Evolutionary conservation across 2,329 filamentous ascomycete genomes (phyloP).

Genomic region (Nigrospora sphaerica): DNA sequence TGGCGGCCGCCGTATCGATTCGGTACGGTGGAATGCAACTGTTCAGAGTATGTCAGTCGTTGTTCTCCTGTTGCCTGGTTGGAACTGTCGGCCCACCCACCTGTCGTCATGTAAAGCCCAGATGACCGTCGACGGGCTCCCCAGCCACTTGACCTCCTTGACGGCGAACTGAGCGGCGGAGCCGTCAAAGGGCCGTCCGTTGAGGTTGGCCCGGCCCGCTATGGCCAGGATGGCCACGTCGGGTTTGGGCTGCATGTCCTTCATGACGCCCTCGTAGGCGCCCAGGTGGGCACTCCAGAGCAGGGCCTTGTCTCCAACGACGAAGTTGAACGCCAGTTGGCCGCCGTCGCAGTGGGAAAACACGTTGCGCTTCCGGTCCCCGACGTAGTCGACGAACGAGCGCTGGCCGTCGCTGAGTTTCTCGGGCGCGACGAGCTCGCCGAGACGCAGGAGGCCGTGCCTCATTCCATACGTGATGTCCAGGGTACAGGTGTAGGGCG

Average conservation of each 20-base stretch:
- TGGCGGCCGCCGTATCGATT: slow-evolving; percentile 1
- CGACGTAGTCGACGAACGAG: slow-evolving; percentile 7
- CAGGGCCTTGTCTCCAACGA: slow-evolving; percentile 11
- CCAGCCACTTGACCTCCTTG: slow-evolving; percentile 1
- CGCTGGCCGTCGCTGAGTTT: slow-evolving; percentile 3
- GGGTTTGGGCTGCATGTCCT: slow-evolving; percentile 12
- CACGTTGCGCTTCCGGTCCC: slow-evolving; percentile 5
- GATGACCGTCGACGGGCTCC: background rate
- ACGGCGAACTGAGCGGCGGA: background rate
- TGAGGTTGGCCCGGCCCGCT: slow-evolving; percentile 13
- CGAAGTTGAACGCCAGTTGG: slow-evolving; percentile 16
- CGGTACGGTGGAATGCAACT: slow-evolving; percentile 1
- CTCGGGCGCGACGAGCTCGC: slow-evolving; percentile 3
- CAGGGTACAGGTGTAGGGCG: slow-evolving; percentile 8
- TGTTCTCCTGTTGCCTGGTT: background rate
- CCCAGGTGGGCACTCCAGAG: slow-evolving; percentile 15
- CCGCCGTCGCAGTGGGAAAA: slow-evolving; percentile 14
- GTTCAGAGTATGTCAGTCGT: background rate
- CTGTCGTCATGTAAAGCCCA: slow-evolving; percentile 1
- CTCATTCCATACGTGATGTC: slow-evolving; percentile 13
- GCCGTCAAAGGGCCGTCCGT: slow-evolving; percentile 1
- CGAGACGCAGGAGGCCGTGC: slow-evolving; percentile 9
- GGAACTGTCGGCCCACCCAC: background rate
- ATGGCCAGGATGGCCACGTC: slow-evolving; percentile 11
- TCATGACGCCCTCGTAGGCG: slow-evolving; percentile 11